phyloP scores from a whole-genome alignment of 192 early-diverging fungal species.

The Pilobolus umbonatus region DNA sequence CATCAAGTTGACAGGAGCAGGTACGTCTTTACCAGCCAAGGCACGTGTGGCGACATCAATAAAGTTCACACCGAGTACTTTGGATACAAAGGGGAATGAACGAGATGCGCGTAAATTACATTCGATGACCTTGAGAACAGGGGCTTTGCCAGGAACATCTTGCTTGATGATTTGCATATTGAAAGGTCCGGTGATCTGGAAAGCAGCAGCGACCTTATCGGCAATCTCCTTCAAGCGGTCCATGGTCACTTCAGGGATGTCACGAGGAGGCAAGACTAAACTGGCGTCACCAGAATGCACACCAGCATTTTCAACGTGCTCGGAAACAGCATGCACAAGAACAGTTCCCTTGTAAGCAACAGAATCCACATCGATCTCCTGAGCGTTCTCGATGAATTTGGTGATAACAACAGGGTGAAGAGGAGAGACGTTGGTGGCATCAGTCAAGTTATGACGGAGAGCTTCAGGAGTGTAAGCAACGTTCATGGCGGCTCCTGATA shows the following conservation, averaged over 20 bases:
- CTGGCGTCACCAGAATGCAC: constrained; percentile 98
- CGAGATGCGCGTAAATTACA: constrained; percentile 97
- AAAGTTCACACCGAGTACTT: constrained; percentile 87
- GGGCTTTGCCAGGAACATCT: constrained; percentile 31
- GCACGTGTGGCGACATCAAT: constrained; percentile 89
- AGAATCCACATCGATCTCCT: constrained; percentile 95
- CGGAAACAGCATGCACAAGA: constrained; percentile 83
- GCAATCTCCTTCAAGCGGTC: constrained; percentile 69
- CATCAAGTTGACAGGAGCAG: constrained; percentile 54
- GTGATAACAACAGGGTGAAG: constrained; percentile 96
- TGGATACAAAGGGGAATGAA: constrained; percentile 97
- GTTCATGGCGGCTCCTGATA: constrained; percentile 98
- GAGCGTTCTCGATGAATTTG: constrained; percentile 91
- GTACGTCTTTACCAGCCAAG: constrained; percentile 58
- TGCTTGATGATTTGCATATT: constrained; percentile 96
- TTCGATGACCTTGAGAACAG: constrained; percentile 91
- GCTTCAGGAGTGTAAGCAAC: constrained; percentile 78
- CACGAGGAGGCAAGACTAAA: constrained; percentile 76
- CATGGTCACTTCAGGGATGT: constrained; percentile 49
- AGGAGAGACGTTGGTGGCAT: constrained; percentile 85
- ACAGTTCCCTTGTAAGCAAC: constrained; percentile 84
- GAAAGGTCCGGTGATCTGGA: constrained; percentile 96
- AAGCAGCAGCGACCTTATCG: constrained; percentile 81
- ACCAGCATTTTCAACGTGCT: constrained; percentile 96
- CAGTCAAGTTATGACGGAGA: constrained; percentile 66